Evolutionary conservation across 139 green algal genomes (phyloP), one percentile per base, ranked within the genome.

Genomic region (Chlamydomonas schloesseri): DNA sequence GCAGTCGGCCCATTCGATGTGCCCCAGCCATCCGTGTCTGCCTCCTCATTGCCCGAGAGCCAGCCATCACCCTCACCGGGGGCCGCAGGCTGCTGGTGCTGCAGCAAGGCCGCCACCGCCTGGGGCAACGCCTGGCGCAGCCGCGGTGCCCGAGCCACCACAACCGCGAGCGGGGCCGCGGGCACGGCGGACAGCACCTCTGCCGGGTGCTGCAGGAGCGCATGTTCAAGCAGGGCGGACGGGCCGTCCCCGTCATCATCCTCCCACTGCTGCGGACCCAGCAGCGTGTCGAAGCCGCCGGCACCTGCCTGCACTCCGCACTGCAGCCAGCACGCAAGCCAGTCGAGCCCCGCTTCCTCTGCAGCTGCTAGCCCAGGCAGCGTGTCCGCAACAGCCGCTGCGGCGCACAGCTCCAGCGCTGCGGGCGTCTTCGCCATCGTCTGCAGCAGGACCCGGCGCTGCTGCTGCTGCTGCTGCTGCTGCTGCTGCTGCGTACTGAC

Each of bases 361-460:
- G 64, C 29, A 0, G 2, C n/a, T 21, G 70, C 6, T 21, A 85
- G 11, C 26, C 69, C 79, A 1, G 67, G 31, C 67, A 47, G 77
- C 0, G 42, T 20, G 23, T 85, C 79, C 47, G 46, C 50, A 21
- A 69, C 2, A 2, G 79, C 79, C 5, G 79, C 79, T 24, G 79
- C 79, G 0, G 42, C 79, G 11, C 79, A 85, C 47, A 85, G 79
- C 67, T 85, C 64, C 29, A 71, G 13, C 64, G 34, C 26, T 24
- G 17, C n/a, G 29, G 64, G 64, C 11, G n/a, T 37, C n/a, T 23
- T 31, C 10, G 31, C 47, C 33, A 76, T 50, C 47, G 67, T 33
- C 55, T 60, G 17, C 55, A 60, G 55, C 55, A 21, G 55, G 14
- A 15, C 69, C 69, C 34, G n/a, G 2, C 3, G 33, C 23, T 1